Evolutionary conservation across 495 filamentous ascomycete species (phyloP).

Genomic region (Penicillium longicatenatum): DNA sequence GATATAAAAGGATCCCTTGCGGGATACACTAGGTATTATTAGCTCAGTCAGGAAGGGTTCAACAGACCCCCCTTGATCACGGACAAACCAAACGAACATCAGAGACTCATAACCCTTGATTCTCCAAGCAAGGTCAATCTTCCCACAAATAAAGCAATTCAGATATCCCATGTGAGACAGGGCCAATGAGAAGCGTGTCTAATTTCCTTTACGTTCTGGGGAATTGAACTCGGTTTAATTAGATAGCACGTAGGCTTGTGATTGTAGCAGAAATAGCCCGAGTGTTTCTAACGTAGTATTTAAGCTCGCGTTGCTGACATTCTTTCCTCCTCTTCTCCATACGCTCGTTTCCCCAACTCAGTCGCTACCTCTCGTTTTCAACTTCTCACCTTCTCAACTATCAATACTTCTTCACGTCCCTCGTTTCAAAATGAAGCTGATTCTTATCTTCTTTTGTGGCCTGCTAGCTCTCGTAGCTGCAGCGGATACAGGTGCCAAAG

Average conservation of each 20-base stretch:
- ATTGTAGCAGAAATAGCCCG: no score
- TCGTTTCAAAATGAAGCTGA: slow-evolving; percentile 45
- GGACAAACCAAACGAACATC: no score
- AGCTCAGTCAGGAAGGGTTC: no score
- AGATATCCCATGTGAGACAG: no score
- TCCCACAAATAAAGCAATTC: not conserved
- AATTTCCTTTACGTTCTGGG: no score
- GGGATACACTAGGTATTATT: no score
- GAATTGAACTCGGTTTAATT: not conserved
- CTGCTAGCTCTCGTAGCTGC: slow-evolving; percentile 38
- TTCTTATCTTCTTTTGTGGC: slow-evolving; percentile 36
- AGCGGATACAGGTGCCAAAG: slow-evolving; percentile 23
- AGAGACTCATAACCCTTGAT: no score
- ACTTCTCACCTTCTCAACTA: not conserved
- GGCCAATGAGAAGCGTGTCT: no score
- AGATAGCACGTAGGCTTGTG: not conserved
- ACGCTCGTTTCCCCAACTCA: not conserved
- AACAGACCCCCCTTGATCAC: no score
- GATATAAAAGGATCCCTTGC: no score
- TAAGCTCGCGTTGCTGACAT: no score
- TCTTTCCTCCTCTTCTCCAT: not conserved
- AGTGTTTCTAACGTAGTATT: no score
- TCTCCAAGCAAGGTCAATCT: not conserved
- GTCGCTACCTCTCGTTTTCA: slow-evolving; percentile 9
- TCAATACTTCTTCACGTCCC: not conserved